These are phyloP conservation scores for Cryptococcus amylolentus DNA, from an alignment of 1,284 basidiomycete genomes.

Conservation along the genomic window DNA sequence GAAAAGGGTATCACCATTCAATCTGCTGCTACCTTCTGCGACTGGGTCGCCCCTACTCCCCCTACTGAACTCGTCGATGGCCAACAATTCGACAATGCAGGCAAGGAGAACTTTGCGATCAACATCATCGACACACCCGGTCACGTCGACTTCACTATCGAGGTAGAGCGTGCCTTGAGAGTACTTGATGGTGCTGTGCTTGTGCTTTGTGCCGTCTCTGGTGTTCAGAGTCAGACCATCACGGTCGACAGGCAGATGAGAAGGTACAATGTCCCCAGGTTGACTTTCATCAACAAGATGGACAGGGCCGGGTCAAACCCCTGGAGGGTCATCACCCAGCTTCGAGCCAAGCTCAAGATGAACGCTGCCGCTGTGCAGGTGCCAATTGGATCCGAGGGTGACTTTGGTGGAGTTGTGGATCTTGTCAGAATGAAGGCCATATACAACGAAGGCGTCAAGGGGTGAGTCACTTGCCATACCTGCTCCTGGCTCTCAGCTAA, in stretches of 20 bases:
- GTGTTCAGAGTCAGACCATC: slow-evolving; percentile 85
- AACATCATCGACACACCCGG: slow-evolving; percentile 99
- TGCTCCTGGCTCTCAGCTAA: not conserved
- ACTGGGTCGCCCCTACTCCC: slow-evolving; percentile 71
- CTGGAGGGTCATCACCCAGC: slow-evolving; percentile 89
- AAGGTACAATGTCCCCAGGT: slow-evolving; percentile 88
- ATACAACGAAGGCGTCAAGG: slow-evolving; percentile 93
- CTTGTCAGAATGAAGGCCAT: slow-evolving; percentile 91
- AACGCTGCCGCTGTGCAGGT: slow-evolving; percentile 94
- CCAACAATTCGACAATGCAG: slow-evolving; percentile 51
- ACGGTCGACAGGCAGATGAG: slow-evolving; percentile 99
- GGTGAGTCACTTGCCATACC: slow-evolving; percentile 55
- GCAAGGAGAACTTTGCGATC: slow-evolving; percentile 80
- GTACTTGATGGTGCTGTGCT: slow-evolving; percentile 96
- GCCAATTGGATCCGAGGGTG: slow-evolving; percentile 88
- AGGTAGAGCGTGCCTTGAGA: slow-evolving; percentile 93
- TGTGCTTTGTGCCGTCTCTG: slow-evolving; percentile 94
- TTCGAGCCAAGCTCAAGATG: slow-evolving; percentile 86
- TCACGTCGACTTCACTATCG: slow-evolving; percentile 99
- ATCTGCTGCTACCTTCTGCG: slow-evolving; percentile 95
- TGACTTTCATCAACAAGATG: slow-evolving; percentile 99
- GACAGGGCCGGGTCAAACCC: slow-evolving; percentile 97
- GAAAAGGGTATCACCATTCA: slow-evolving; percentile 99
- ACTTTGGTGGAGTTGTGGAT: slow-evolving; percentile 87
- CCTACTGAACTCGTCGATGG: slow-evolving; percentile 50